Base-by-base conservation (phyloP, 805 yeast species). In the Candida verbasci region DNA sequence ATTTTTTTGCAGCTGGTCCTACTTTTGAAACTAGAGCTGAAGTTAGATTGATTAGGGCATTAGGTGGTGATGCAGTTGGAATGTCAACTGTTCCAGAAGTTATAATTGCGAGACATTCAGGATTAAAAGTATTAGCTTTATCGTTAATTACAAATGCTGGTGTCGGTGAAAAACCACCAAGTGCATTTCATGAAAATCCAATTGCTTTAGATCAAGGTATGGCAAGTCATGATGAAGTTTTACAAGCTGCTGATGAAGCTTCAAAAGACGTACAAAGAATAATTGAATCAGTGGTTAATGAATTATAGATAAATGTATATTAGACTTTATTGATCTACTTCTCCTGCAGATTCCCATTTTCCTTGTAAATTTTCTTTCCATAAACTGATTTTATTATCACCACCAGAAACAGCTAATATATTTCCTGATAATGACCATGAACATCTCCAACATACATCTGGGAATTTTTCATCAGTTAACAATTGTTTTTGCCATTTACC, bases 71-170 rank as follows among this genome's bases (percentile, higher is more conserved):
- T 58, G 85, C 93, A 0, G 97, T 89, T 2, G 97, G 97, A 3
- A 91, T 91, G 98, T 84, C 95, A 39, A 93, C 97, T 0, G 97
- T 91, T 23, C 97, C 98, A 0, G 98, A 91, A 60, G 95, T 87
- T 2, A 78, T 87, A 42, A 82, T 87, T 14, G 97, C 96, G 2
- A 79, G 95, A 56, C 97, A 93, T 57, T 74, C 80, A 41, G 95
- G 89, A 1, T 60, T 93, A 64, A 72, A 68, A 45, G 95, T 88
- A 4, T 64, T 91, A 43, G 97, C 97, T 0, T 58, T 91, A 28
- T 82, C 93, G 45, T 69, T 93, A 42, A 82, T 91, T 48, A 91
- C 97, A 15, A 91, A 91, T 53, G 80, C 76, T 1, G 88, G 86
- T 24, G 84, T 88, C 6, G 72, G 73, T 17, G 82, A 74, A 18